Conservation (phyloP, 306 rosid genomes). For the Castanea crenata region DNA sequence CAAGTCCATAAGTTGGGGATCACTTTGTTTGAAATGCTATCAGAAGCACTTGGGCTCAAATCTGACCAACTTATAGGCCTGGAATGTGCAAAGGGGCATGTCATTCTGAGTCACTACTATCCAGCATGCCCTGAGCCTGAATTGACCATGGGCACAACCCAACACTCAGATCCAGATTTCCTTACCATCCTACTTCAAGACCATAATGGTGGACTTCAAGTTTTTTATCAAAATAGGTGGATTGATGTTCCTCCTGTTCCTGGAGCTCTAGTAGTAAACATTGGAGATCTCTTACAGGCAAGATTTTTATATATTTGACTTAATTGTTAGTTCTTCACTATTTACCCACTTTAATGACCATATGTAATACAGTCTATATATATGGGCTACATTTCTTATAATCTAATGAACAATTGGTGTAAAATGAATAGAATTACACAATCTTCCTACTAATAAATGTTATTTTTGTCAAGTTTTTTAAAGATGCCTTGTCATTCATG, state of each 20-base stretch:
- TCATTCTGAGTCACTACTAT: constrained; percentile 46
- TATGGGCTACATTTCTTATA: background rate
- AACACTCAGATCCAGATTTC: constrained; percentile 54
- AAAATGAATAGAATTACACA: background rate
- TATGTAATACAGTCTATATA: too few species aligned
- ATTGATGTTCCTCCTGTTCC: constrained; percentile 38
- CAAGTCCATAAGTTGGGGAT: constrained; percentile 36
- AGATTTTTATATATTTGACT: background rate
- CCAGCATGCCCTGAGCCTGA: constrained; percentile 71
- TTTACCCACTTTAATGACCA: too few species aligned
- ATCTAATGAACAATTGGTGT: background rate
- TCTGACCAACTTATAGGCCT: constrained; percentile 37
- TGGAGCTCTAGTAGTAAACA: constrained; percentile 52
- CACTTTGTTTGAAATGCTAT: constrained; percentile 44
- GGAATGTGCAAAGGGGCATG: constrained; percentile 45
- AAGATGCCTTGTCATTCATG: background rate
- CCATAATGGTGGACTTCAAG: constrained; percentile 56
- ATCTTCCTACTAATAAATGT: background rate
- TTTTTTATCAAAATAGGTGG: constrained; percentile 36
- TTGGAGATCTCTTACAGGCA: constrained; percentile 54
- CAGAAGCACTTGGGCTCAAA: constrained; percentile 60
- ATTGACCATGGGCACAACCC: constrained; percentile 39
- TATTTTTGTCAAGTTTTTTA: background rate
- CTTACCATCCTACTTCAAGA: constrained; percentile 62
- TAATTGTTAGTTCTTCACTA: too few species aligned